Percentiles rank a stretch among this genome's conserved stretches.
Conservation (phyloP, 2,329 filamentous ascomycete species). For the Colletotrichum lindemuthianum region DNA sequence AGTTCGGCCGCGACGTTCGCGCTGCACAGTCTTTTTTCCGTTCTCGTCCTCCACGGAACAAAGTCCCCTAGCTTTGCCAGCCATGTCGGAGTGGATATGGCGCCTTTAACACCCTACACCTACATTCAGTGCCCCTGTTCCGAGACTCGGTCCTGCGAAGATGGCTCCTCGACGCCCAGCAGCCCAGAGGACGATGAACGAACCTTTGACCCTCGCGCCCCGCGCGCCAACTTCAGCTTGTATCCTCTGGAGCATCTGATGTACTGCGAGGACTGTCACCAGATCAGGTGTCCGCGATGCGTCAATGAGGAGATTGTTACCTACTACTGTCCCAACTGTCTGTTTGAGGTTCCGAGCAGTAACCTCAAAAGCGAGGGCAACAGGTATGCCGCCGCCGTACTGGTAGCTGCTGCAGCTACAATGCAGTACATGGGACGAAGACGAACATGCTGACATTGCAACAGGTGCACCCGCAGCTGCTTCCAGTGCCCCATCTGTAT, state of each 20-base stretch:
- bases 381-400: conserved; percentile 66
- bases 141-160: conserved; percentile 50
- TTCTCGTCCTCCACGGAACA: background rate
- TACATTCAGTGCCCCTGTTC: conserved; percentile 75
- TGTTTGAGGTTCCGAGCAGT: conserved; percentile 96
- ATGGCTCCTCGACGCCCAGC: conserved; percentile 42
- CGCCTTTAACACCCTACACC: conserved; percentile 67
- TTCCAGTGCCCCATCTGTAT: conserved; percentile 94
- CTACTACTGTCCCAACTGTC: conserved; percentile 93
- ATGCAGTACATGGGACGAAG: background rate
- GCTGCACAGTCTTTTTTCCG: too few species aligned
- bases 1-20: conserved; percentile 2
- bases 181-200: conserved; percentile 75
- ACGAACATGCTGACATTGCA: conserved; percentile 14
- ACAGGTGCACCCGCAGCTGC: conserved; percentile 90
- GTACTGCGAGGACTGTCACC: conserved; percentile 97
- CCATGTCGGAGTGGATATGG: conserved; percentile 50
- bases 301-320: conserved; percentile 93
- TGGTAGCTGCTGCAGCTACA: too few species aligned
- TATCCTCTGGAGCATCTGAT: conserved; percentile 93
- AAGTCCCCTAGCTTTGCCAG: background rate
- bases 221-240: conserved; percentile 88
- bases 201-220: conserved; percentile 86
- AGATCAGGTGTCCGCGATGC: conserved; percentile 93
- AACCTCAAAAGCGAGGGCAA: conserved; percentile 94